Evolutionary conservation across 768 basidiomycete genomes (phyloP).

Genomic region (Amanita fuliginea): DNA sequence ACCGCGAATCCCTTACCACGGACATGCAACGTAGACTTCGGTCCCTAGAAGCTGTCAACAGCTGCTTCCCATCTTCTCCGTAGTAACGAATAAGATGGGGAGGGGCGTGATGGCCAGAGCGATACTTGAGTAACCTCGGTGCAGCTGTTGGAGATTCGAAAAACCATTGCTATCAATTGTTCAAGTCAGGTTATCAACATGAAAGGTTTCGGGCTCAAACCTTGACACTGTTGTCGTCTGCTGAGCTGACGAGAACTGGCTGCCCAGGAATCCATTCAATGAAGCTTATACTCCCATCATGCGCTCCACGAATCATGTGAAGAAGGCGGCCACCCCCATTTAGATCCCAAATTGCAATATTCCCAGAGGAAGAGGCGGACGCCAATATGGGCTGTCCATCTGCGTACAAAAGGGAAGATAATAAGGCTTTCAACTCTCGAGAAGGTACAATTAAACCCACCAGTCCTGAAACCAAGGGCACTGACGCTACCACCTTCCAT

Average conservation of each 20-base stretch:
- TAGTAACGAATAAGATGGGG: slow-evolving; percentile 92
- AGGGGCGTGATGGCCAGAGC: slow-evolving; percentile 86
- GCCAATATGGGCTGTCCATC: slow-evolving; percentile 87
- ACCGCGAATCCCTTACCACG: slow-evolving; percentile 90
- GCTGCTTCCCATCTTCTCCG: slow-evolving; percentile 93
- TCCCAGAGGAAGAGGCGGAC: slow-evolving; percentile 76
- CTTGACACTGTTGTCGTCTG: slow-evolving; percentile 94
- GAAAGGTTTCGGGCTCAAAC: slow-evolving; percentile 25
- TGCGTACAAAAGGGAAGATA: slow-evolving; percentile 16
- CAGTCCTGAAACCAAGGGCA: slow-evolving; percentile 77
- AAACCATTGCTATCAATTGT: slow-evolving; percentile 76
- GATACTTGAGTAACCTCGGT: slow-evolving; percentile 82
- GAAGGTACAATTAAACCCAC: slow-evolving; percentile 25
- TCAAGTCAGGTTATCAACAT: background rate
- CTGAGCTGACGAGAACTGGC: slow-evolving; percentile 79
- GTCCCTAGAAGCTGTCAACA: slow-evolving; percentile 84
- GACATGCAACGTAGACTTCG: slow-evolving; percentile 83
- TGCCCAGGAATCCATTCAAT: slow-evolving; percentile 92
- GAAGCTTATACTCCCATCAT: slow-evolving; percentile 74
- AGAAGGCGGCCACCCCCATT: slow-evolving; percentile 71
- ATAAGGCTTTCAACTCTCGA: background rate
- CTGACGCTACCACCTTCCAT: slow-evolving; percentile 81
- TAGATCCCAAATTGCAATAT: slow-evolving; percentile 91
- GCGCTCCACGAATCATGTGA: slow-evolving; percentile 80
- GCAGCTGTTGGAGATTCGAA: slow-evolving; percentile 85